phyloP scores from a whole-genome alignment of 192 early-diverging fungal species.

The Globomyces pollinis-pini region DNA sequence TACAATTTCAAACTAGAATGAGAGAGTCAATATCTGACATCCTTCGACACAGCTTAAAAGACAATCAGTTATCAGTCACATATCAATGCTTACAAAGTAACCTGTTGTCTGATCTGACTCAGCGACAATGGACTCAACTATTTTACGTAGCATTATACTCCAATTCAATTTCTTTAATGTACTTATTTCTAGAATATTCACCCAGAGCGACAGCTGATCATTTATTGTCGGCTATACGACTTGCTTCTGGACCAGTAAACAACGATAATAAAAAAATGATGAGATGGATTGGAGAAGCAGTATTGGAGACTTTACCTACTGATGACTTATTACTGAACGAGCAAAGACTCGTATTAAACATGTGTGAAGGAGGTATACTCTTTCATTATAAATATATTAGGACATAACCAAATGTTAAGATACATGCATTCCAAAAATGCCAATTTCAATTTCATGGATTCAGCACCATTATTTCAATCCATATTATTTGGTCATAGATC shows the following conservation, averaged over 20 bases:
- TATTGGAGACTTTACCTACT: not conserved
- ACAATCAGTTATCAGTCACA: too few species aligned
- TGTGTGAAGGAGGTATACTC: not conserved
- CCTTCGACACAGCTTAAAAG: too few species aligned
- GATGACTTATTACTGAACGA: not conserved
- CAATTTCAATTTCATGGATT: not conserved
- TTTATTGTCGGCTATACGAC: not conserved
- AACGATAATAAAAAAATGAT: not conserved
- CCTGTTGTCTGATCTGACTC: too few species aligned
- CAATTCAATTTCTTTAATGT: not conserved
- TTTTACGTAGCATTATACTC: not conserved
- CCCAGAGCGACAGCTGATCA: not conserved
- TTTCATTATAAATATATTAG: not conserved
- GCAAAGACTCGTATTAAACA: not conserved
- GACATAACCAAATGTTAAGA: not conserved
- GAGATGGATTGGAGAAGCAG: not conserved
- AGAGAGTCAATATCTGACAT: too few species aligned
- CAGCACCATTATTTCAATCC: not conserved
- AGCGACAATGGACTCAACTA: too few species aligned
- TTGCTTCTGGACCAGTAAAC: not conserved
- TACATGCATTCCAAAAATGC: not conserved
- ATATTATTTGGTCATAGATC: not conserved
- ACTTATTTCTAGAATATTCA: slow-evolving; percentile 2
- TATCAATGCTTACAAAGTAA: too few species aligned
- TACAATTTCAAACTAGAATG: too few species aligned